A percentile compares a stretch with the other conserved stretches of the same genome.
These are phyloP conservation scores for Heritiera fomes DNA, from an alignment of 345 rosid genomes.

Conservation along the genomic window DNA sequence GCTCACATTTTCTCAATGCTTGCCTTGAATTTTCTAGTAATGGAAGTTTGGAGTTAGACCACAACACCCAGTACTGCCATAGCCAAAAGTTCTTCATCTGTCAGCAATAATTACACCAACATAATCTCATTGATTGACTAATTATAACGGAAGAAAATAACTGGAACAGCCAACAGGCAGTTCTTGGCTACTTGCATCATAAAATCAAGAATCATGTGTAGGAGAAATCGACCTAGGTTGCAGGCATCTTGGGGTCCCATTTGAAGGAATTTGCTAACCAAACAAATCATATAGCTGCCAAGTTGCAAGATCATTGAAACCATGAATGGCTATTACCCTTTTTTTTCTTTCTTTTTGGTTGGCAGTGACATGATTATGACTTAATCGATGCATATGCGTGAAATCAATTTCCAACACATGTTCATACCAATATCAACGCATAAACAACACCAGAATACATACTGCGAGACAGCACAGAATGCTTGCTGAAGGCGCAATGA, in stretches of 20 bases:
- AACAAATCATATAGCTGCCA: background rate
- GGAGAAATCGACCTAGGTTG: background rate
- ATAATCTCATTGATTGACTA: background rate
- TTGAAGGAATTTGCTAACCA: background rate
- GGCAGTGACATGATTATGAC: background rate
- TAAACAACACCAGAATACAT: background rate
- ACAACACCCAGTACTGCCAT: background rate
- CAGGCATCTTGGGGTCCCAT: constrained; percentile 10
- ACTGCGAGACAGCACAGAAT: background rate
- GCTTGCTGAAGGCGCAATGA: constrained; percentile 2
- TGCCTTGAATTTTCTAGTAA: constrained; percentile 4
- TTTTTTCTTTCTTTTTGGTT: too few relatives aligned
- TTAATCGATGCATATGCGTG: background rate
- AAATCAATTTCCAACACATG: background rate
- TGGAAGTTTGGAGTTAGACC: too few relatives aligned
- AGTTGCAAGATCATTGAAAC: background rate
- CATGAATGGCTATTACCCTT: background rate
- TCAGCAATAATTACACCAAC: background rate
- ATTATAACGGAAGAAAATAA: background rate
- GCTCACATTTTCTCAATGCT: constrained; percentile 11
- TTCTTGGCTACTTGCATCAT: background rate
- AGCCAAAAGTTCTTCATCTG: constrained; percentile 8
- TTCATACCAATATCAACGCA: background rate
- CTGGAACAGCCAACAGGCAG: constrained; percentile 4
- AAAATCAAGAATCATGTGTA: background rate